Evolutionary conservation across 192 early-diverging fungal species (phyloP).

Genomic region (Umbelopsis sp.): DNA sequence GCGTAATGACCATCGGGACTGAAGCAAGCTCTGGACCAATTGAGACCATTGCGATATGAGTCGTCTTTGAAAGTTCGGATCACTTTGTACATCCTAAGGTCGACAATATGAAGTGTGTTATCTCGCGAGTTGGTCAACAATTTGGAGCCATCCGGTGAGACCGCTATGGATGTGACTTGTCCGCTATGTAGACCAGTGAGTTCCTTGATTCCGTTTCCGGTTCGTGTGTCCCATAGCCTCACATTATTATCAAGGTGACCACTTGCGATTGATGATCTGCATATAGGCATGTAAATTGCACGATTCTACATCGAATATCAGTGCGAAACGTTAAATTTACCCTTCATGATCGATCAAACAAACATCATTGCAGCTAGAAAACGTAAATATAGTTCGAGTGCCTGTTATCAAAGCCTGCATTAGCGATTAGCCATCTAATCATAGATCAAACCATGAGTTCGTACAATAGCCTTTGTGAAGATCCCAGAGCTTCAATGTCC

Average conservation of each 20-base stretch:
- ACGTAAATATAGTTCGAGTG: conserved; percentile 86
- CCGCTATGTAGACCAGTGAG: conserved; percentile 84
- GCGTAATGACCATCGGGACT: conserved; percentile 87
- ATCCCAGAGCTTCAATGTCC: conserved; percentile 97
- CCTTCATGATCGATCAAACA: conserved; percentile 77
- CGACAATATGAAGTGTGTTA: conserved; percentile 87
- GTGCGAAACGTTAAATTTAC: conserved; percentile 19
- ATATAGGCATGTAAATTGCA: neutral
- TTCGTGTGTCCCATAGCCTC: conserved; percentile 87
- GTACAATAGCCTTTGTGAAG: conserved; percentile 84
- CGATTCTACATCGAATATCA: neutral
- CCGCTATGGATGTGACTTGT: conserved; percentile 85
- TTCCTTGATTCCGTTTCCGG: conserved; percentile 82
- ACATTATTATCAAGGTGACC: conserved; percentile 95
- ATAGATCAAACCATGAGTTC: conserved; percentile 25
- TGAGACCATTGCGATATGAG: conserved; percentile 79
- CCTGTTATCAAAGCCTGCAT: conserved; percentile 41
- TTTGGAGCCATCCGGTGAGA: conserved; percentile 69
- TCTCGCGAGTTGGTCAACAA: conserved; percentile 94
- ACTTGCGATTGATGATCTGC: conserved; percentile 77
- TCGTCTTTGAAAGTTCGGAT: conserved; percentile 71
- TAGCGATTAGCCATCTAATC: neutral
- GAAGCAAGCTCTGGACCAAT: conserved; percentile 88
- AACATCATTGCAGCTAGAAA: conserved; percentile 95
- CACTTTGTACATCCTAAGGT: conserved; percentile 76